Evolutionary conservation across 2,329 filamentous ascomycete genomes (phyloP), one percentile per base, ranked within the genome.

Genomic region (Dothiorella sarmentorum): DNA sequence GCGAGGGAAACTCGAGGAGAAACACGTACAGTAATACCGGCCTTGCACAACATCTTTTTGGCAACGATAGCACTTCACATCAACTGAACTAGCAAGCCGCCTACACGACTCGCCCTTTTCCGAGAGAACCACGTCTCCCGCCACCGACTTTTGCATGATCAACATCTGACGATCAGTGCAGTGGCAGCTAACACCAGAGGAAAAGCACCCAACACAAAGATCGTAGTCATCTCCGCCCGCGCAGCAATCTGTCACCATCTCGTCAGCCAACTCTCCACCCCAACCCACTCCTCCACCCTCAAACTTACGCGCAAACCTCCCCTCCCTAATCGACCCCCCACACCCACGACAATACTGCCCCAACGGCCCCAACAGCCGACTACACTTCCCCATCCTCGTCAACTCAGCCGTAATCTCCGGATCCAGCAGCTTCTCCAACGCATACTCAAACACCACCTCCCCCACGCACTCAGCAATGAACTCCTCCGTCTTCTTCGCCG

Each of bases 401-500:
- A 53, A 29, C 49, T 53, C 49, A 1, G n/a, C 22, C 49, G 26
- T 53, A 20, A 53, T 53, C 49, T 53, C 49, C 15, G 49, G 49
- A 40, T 53, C 49, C 49, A 53, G n/a, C 49, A 53, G 9, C 49
- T 53, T 53, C 49, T 53, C 49, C 33, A 40, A 20, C 24, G 49
- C 49, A 40, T 53, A 53, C 49, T 33, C 49, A 27, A 53, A 40
- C 35, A 53, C 49, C 2, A 35, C 49, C 49, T 53, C 49, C 1
- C 49, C 49, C 33, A 53, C 49, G 1, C 7, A 11, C 49, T 53
- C 49, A 0, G 49, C 49, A 29, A 53, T 53, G 22, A 53, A 53
- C 24, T 53, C 49, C 49, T 53, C 49, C 49, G 49, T 40, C 49
- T 53, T 53, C 49, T 40, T 53, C 49, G 49, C 49, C 49, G 49